A percentile compares a stretch with the other conserved stretches of the same genome.
Evolutionary conservation across 352 stramenopile genomes (phyloP).

Genomic region (Phytophthora crassamura): DNA sequence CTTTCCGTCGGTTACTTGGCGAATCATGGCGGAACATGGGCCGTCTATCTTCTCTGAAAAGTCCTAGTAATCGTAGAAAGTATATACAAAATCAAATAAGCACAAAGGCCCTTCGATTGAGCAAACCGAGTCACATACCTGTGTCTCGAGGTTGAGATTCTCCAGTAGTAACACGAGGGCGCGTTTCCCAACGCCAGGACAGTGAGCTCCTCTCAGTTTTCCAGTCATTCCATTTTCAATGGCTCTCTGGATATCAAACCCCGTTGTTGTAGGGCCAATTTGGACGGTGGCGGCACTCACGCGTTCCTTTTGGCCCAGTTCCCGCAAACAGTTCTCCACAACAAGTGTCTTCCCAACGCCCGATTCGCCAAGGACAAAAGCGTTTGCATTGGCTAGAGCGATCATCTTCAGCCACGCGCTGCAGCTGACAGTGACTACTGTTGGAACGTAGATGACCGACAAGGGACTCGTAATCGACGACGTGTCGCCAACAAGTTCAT

Average conservation of each 20-base stretch:
- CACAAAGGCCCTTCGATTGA: too few species aligned
- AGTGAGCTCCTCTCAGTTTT: constrained; percentile 67
- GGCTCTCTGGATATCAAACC: constrained; percentile 42
- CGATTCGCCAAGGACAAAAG: constrained; percentile 58
- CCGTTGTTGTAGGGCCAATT: constrained; percentile 31
- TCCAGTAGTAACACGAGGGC: constrained; percentile 56
- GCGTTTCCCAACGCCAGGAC: constrained; percentile 54
- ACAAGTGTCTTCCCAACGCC: constrained; percentile 61
- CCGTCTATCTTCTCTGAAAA: constrained; percentile 8
- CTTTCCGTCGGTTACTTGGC: constrained; percentile 63
- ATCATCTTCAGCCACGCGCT: constrained; percentile 49
- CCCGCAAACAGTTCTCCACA: constrained; percentile 43
- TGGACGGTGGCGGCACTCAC: constrained; percentile 46
- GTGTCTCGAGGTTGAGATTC: constrained; percentile 64
- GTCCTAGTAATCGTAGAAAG: constrained; percentile 19
- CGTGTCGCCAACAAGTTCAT: constrained; percentile 30
- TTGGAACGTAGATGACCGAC: constrained; percentile 59
- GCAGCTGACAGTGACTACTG: constrained; percentile 40
- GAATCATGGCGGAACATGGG: constrained; percentile 60
- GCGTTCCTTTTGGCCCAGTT: constrained; percentile 41
- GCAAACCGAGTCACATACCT: constrained; percentile 29
- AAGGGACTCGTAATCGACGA: constrained; percentile 30
- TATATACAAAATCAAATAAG: background rate
- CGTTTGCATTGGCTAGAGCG: constrained; percentile 45
- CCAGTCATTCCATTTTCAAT: constrained; percentile 52